Evolutionary conservation across 1,139 yeast genomes (phyloP).

Genomic region (Casaregolazyma suthepensis): DNA sequence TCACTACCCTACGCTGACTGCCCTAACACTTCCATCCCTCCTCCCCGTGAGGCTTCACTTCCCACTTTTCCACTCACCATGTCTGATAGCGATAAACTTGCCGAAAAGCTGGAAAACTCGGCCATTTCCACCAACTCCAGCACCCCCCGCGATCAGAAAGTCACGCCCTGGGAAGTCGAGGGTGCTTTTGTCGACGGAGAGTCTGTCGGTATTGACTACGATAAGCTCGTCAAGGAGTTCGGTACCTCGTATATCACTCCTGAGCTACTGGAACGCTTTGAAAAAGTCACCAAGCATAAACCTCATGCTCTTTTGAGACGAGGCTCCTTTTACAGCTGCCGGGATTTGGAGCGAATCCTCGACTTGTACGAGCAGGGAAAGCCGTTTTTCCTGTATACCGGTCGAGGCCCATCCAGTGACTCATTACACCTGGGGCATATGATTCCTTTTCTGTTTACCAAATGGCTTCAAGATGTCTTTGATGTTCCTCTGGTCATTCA

Average conservation of each 20-base stretch:
- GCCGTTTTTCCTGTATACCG: constrained; percentile 93
- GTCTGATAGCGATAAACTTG: constrained; percentile 13
- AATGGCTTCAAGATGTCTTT: constrained; percentile 97
- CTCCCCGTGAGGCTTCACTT: not conserved
- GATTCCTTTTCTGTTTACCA: constrained; percentile 92
- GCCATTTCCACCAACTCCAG: constrained; percentile 9
- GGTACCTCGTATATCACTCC: constrained; percentile 73
- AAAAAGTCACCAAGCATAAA: constrained; percentile 73
- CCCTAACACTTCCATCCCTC: too few species aligned
- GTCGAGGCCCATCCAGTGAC: constrained; percentile 95
- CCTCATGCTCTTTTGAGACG: constrained; percentile 92
- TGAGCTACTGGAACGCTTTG: constrained; percentile 72
- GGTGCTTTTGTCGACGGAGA: constrained; percentile 97
- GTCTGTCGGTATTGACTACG: constrained; percentile 84
- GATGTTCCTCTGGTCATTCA: constrained; percentile 96
- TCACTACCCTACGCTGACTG: too few species aligned
- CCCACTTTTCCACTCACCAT: not conserved
- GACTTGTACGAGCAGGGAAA: constrained; percentile 91
- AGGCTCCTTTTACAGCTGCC: constrained; percentile 89
- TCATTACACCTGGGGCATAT: constrained; percentile 97
- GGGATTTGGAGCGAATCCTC: constrained; percentile 75
- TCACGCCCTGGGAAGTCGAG: constrained; percentile 99
- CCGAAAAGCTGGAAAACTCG: constrained; percentile 12
- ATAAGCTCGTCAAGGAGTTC: constrained; percentile 74
- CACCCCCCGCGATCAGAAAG: constrained; percentile 39